phyloP scores from a whole-genome alignment of 768 basidiomycete genomes.

The Candolleomyces eurysporus region DNA sequence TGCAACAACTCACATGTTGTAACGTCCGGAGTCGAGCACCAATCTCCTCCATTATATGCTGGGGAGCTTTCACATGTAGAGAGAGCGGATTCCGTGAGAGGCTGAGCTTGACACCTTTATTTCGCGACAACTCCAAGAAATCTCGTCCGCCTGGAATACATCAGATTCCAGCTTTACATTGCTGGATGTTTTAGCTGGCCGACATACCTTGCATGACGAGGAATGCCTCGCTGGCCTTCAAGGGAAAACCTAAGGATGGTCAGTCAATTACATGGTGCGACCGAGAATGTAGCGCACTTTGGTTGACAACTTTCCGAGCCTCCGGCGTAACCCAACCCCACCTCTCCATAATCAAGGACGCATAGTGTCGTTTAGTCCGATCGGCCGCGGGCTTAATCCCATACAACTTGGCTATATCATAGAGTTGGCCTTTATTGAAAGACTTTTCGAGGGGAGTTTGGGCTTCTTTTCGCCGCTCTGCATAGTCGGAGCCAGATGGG shows the following conservation, averaged over 20 bases:
- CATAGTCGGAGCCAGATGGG: conserved; percentile 41
- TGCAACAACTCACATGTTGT: conserved; percentile 41
- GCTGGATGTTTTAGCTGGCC: conserved; percentile 10
- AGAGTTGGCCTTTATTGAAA: conserved; percentile 61
- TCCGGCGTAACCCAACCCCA: conserved; percentile 71
- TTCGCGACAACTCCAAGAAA: conserved; percentile 55
- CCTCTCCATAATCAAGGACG: conserved; percentile 56
- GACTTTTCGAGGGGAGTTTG: conserved; percentile 53
- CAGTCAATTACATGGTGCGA: conserved; percentile 6
- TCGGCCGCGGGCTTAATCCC: conserved; percentile 19
- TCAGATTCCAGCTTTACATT: conserved; percentile 3
- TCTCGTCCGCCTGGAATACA: conserved; percentile 58
- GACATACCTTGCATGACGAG: conserved; percentile 62
- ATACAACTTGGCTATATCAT: conserved; percentile 29
- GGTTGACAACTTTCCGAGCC: conserved; percentile 44
- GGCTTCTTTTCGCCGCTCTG: conserved; percentile 51
- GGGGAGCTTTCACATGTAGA: conserved; percentile 57
- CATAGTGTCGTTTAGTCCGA: conserved; percentile 40
- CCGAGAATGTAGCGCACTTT: conserved; percentile 37
- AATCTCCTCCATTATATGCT: conserved; percentile 49
- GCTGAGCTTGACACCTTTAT: conserved; percentile 61
- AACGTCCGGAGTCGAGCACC: conserved; percentile 44
- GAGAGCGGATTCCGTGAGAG: conserved; percentile 55
- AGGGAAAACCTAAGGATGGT: conserved; percentile 44
- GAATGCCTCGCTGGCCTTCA: conserved; percentile 62